Conservation (phyloP, 495 filamentous ascomycete species). For the Lophiotrema nucula region DNA sequence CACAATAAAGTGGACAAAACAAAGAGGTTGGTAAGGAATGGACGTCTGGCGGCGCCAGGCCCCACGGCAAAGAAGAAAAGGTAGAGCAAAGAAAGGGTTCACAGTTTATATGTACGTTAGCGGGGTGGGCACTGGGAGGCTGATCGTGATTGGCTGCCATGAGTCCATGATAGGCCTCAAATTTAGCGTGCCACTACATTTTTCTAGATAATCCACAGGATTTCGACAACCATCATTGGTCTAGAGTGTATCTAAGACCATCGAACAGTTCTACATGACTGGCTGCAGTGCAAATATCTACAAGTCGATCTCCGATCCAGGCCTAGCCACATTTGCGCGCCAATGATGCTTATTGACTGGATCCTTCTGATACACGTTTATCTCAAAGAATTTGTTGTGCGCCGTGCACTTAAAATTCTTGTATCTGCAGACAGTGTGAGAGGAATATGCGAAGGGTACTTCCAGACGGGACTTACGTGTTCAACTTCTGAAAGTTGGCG, state of each 20-base stretch:
- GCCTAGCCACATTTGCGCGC: constrained; percentile 37
- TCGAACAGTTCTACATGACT: too few relatives aligned
- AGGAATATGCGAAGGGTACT: not conserved
- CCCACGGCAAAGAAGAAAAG: not conserved
- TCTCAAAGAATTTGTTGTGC: constrained; percentile 44
- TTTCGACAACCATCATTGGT: not conserved
- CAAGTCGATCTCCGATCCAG: constrained; percentile 37
- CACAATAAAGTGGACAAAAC: too few relatives aligned
- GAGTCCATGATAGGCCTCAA: not conserved
- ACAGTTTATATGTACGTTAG: too few relatives aligned
- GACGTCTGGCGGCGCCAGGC: too few relatives aligned
- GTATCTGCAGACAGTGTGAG: constrained; percentile 11
- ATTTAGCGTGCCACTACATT: not conserved
- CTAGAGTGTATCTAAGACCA: not conserved
- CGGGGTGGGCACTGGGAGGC: not conserved
- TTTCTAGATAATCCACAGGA: not conserved
- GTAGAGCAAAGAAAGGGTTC: not conserved
- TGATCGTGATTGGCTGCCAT: not conserved
- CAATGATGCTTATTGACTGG: constrained; percentile 44
- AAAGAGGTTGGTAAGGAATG: too few relatives aligned
- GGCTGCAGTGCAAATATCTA: too few relatives aligned
- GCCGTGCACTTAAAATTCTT: constrained; percentile 42
- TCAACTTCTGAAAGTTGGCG: constrained; percentile 43
- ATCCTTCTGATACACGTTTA: constrained; percentile 45
- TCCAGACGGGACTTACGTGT: constrained; percentile 33